phyloP scores from a whole-genome alignment of 1,284 basidiomycete genomes.

The Omphalotus olearius region DNA sequence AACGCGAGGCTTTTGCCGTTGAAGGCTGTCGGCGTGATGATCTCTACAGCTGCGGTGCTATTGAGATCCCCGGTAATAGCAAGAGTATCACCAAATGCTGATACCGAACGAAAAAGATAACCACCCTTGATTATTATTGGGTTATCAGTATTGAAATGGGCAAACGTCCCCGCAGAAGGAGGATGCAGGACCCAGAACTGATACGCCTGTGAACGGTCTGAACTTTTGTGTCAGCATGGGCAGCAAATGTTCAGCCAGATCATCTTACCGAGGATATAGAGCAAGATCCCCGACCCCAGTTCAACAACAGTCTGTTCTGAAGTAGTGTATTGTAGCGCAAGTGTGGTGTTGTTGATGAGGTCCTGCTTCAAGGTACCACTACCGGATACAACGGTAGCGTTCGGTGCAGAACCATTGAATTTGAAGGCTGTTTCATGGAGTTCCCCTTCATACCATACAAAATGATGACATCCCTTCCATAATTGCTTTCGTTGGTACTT shows the following conservation, averaged over 20 bases:
- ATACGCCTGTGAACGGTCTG: slow-evolving; percentile 45
- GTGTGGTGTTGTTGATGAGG: slow-evolving; percentile 25
- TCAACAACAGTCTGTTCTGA: slow-evolving; percentile 41
- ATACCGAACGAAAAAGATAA: slow-evolving; percentile 39
- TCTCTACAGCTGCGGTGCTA: slow-evolving; percentile 36
- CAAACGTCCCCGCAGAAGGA: slow-evolving; percentile 30
- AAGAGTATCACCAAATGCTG: slow-evolving; percentile 29
- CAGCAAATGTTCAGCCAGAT: background rate
- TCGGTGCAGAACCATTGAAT: slow-evolving; percentile 24
- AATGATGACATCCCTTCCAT: slow-evolving; percentile 41
- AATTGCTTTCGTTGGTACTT: background rate
- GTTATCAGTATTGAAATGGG: slow-evolving; percentile 33
- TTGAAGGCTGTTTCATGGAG: slow-evolving; percentile 46
- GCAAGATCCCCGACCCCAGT: slow-evolving; percentile 32
- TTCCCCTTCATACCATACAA: slow-evolving; percentile 43
- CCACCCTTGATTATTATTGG: slow-evolving; percentile 45
- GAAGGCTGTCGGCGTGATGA: slow-evolving; percentile 39
- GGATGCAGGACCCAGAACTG: slow-evolving; percentile 47
- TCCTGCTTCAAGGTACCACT: slow-evolving; percentile 31
- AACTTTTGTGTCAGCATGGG: background rate
- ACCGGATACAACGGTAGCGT: slow-evolving; percentile 35
- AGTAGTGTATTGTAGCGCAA: slow-evolving; percentile 41
- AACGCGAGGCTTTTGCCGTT: slow-evolving; percentile 30
- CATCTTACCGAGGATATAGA: slow-evolving; percentile 40
- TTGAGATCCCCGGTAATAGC: slow-evolving; percentile 40